phyloP scores from a whole-genome alignment of 768 basidiomycete genomes.

The Russula dissimulans region DNA sequence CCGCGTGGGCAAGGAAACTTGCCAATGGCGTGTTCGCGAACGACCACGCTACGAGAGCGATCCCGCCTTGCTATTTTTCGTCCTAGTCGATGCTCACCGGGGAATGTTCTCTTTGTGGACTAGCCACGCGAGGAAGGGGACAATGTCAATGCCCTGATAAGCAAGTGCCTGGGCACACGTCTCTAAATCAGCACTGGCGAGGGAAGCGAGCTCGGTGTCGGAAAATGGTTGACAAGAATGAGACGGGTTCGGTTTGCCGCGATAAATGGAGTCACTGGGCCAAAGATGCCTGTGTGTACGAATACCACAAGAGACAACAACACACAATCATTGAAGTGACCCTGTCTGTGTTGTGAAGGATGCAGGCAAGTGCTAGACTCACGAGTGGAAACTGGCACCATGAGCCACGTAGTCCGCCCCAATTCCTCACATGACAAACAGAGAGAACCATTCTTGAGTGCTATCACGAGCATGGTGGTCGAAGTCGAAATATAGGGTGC shows the following conservation, averaged over 20 bases:
- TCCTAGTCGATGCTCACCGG: background rate
- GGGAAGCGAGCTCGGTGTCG: slow-evolving; percentile 16
- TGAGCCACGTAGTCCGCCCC: slow-evolving; percentile 5
- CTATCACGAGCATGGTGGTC: slow-evolving; percentile 13
- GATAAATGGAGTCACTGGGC: slow-evolving; percentile 18
- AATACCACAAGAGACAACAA: too few relatives aligned
- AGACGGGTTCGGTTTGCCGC: slow-evolving; percentile 19
- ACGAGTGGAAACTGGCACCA: slow-evolving; percentile 18
- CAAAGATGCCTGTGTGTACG: slow-evolving; percentile 18
- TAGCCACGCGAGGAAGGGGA: slow-evolving; percentile 16
- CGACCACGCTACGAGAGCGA: slow-evolving; percentile 19
- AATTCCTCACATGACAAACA: slow-evolving; percentile 14
- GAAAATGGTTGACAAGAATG: slow-evolving; percentile 20
- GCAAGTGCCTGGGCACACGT: slow-evolving; percentile 11
- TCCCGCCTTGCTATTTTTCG: slow-evolving; percentile 10
- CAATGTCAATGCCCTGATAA: slow-evolving; percentile 12
- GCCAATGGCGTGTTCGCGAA: slow-evolving; percentile 13
- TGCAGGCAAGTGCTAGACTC: background rate
- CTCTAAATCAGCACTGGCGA: slow-evolving; percentile 11
- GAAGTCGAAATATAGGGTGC: too few relatives aligned
- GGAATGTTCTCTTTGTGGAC: slow-evolving; percentile 11
- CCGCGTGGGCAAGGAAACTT: slow-evolving; percentile 12
- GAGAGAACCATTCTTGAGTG: slow-evolving; percentile 1
- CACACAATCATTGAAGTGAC: too few relatives aligned
- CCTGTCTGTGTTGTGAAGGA: too few relatives aligned